Base-by-base conservation (phyloP, 805 yeast genomes). In the Barnettozyma salicaria region DNA sequence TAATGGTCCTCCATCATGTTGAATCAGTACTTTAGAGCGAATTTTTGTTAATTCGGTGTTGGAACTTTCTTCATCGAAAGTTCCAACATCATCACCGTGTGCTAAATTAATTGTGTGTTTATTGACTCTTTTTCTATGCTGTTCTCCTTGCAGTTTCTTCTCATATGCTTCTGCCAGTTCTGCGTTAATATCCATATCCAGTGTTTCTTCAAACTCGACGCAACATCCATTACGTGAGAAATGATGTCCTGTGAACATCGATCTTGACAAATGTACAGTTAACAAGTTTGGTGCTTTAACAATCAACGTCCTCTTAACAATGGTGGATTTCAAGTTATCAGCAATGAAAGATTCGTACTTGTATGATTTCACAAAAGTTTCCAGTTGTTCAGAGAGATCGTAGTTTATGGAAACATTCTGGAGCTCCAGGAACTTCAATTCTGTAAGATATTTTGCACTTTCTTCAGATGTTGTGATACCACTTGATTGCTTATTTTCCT, bases 231-330 rank as follows among this genome's bases (percentile, higher is more conserved):
- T 89, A 48, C 96, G 72, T 7, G 79, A 68, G 2, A 83, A 74
- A 13, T 70, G 74, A 28, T 74, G 74, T 7, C 83, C 86, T 33
- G 75, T 70, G 53, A 72, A 88, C 28, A 82, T 71, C 0, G 97
- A 89, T 49, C 97, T 68, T 8, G 96, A 86, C 28, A 92, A 60
- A 56, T 90, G 97, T n/a, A 90, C 61, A 0, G 84, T 74, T 34
- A 92, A 65, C 6, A 85, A 62, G 37, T 72, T 68, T 0, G 98
- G 97, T 4, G 85, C 73, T 37, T 70, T 68, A 10, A 75, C 66
- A 27, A 87, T 68, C 18, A 68, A 66, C 0, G 80, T 75, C 43
- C 70, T 72, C 52, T 85, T 83, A 22, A 76, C 72, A 5, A 90
- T 86, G 0, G 79, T 74, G 1, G 90, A 74, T 30, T 74, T 72